A percentile compares a stretch with the other conserved stretches of the same genome.
Conservation (phyloP, 345 rosid genomes). For the Eucalyptus urophylla region DNA sequence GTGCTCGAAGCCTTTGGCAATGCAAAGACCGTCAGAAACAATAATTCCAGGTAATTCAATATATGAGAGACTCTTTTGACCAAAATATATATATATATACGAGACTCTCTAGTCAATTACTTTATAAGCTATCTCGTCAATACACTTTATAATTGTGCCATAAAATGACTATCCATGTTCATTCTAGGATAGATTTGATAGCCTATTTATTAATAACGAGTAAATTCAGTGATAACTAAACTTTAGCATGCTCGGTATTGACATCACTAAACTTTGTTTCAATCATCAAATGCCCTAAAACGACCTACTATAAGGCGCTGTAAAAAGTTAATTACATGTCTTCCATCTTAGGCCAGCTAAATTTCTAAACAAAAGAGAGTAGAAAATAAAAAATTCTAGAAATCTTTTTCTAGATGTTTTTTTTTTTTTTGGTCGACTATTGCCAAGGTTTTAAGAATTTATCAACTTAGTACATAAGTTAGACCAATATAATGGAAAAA, state of each 20-base stretch:
- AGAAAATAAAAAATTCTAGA: not conserved
- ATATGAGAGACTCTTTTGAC: not conserved
- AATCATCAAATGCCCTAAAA: not conserved
- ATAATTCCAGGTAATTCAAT: slow-evolving; percentile 63
- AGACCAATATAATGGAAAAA: not conserved
- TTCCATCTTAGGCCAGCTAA: not conserved
- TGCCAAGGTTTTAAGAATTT: not conserved
- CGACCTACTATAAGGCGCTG: not conserved
- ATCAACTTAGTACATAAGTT: not conserved
- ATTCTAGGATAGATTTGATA: not conserved
- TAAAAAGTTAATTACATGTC: not conserved
- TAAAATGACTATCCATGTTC: not conserved
- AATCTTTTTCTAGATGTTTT: not conserved
- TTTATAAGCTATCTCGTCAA: not conserved
- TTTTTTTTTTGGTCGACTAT: not conserved
- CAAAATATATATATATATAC: not conserved
- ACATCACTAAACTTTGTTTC: not conserved
- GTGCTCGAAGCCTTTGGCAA: slow-evolving; percentile 96
- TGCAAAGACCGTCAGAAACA: slow-evolving; percentile 85
- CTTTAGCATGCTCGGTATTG: not conserved
- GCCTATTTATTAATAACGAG: not conserved
- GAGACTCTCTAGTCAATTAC: not conserved
- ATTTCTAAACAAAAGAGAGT: not conserved
- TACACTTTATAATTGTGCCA: not conserved
- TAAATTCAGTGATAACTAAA: not conserved